phyloP scores from a whole-genome alignment of 2,329 filamentous ascomycete species.

The Diplodia mutila region DNA sequence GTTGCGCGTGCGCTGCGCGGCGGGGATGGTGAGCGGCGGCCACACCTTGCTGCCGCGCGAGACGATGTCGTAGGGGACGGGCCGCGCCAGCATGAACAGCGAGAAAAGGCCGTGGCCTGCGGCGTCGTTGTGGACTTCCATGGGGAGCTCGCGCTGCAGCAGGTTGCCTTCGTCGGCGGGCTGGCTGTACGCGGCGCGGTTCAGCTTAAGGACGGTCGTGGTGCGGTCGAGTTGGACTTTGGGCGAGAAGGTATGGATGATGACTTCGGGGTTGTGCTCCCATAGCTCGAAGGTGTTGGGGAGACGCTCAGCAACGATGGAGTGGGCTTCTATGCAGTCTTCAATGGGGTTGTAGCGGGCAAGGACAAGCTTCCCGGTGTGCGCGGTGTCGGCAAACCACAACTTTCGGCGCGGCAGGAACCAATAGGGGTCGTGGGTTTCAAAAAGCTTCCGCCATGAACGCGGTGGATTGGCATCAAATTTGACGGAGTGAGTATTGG shows the following conservation, averaged over 20 bases:
- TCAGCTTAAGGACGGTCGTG: constrained; percentile 62
- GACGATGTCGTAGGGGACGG: constrained; percentile 49
- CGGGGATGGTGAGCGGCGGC: constrained; percentile 75
- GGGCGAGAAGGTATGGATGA: constrained; percentile 75
- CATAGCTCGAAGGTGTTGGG: constrained; percentile 63
- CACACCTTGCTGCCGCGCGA: constrained; percentile 58
- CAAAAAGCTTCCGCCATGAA: constrained; percentile 73
- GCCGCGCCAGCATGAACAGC: constrained; percentile 68
- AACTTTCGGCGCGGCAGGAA: constrained; percentile 79
- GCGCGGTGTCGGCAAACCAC: constrained; percentile 79
- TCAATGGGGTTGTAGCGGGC: constrained; percentile 73
- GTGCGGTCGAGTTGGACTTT: constrained; percentile 72
- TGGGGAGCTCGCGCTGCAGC: constrained; percentile 57
- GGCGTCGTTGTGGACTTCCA: constrained; percentile 44
- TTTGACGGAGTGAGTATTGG: constrained; percentile 59
- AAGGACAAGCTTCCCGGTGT: constrained; percentile 75
- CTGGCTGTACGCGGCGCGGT: constrained; percentile 36
- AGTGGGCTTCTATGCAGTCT: constrained; percentile 80
- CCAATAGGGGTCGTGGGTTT: constrained; percentile 78
- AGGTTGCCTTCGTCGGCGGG: constrained; percentile 38
- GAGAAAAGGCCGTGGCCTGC: constrained; percentile 57
- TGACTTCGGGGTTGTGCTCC: constrained; percentile 66
- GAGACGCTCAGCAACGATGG: constrained; percentile 59
- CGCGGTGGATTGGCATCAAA: constrained; percentile 59
- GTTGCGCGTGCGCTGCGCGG: constrained; percentile 60